These are phyloP conservation scores for Coemansia reversa DNA, from an alignment of 192 early-diverging fungal genomes.

Conservation along the genomic window DNA sequence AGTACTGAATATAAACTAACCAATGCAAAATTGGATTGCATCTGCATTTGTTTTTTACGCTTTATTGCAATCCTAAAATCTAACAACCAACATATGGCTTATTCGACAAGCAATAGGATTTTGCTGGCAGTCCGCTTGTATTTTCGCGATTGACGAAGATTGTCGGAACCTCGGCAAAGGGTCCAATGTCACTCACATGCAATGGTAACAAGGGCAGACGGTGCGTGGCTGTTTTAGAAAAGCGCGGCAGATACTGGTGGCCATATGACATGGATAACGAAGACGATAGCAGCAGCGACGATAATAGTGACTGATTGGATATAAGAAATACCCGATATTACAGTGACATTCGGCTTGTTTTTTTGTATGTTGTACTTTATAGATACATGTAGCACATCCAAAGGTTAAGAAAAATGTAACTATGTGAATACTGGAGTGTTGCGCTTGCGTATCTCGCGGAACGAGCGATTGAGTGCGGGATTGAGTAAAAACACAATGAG, in stretches of 20 bases:
- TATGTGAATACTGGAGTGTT: conserved; percentile 36
- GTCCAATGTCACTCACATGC: conserved; percentile 13
- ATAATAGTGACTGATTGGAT: too few species aligned
- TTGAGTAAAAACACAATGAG: conserved; percentile 52
- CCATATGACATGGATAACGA: conserved; percentile 50
- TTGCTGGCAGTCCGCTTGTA: conserved; percentile 7
- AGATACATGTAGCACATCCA: too few species aligned
- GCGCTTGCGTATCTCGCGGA: conserved; percentile 48
- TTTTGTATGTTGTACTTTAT: too few species aligned
- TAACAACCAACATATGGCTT: neutral
- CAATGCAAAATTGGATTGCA: neutral
- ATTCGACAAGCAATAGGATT: neutral
- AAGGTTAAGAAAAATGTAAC: neutral
- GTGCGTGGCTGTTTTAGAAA: conserved; percentile 40
- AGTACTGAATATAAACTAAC: neutral
- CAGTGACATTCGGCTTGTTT: too few species aligned
- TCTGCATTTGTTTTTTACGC: neutral
- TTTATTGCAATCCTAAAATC: neutral
- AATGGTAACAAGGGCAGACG: conserved; percentile 39
- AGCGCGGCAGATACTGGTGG: conserved; percentile 41
- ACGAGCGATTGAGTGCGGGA: conserved; percentile 47
- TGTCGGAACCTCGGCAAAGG: conserved; percentile 11
- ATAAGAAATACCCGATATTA: too few species aligned
- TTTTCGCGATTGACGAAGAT: conserved; percentile 25
- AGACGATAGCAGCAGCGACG: conserved; percentile 13